Evolutionary conservation across 2,329 filamentous ascomycete species (phyloP).

Genomic region (Neoscytalidium dimidiatum): DNA sequence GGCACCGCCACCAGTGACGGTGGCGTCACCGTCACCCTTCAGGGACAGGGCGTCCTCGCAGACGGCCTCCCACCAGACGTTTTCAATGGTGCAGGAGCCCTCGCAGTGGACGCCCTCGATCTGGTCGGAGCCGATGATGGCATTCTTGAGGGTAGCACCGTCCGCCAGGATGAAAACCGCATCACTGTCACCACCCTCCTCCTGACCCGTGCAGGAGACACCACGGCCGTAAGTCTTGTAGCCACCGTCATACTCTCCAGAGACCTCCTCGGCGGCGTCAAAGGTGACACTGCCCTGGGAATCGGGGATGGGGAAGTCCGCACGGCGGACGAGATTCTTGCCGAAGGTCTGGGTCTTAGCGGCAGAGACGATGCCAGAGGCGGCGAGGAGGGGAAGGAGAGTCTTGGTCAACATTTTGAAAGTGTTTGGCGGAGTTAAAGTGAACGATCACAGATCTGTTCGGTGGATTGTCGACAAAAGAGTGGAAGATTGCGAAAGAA

Average conservation of each 20-base stretch:
- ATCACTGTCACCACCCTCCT: conserved; percentile 47
- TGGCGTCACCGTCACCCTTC: conserved; percentile 39
- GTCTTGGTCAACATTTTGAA: conserved; percentile 18
- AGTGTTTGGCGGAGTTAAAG: neutral
- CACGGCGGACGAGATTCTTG: conserved; percentile 19
- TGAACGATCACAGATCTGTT: conserved; percentile 21
- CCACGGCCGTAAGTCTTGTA: conserved; percentile 20
- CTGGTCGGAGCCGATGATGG: conserved; percentile 56
- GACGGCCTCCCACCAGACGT: conserved; percentile 48
- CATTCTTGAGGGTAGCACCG: conserved; percentile 56
- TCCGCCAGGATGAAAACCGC: conserved; percentile 56
- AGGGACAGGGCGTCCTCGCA: conserved; percentile 44
- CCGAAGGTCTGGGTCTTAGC: conserved; percentile 1
- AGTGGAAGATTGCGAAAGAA: conserved; percentile 15
- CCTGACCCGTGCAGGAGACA: conserved; percentile 35
- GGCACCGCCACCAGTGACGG: conserved; percentile 45
- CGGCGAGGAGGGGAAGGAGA: conserved; percentile 15
- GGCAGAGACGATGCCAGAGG: conserved; percentile 13
- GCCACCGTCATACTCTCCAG: conserved; percentile 17
- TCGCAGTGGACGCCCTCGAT: conserved; percentile 56
- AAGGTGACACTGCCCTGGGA: conserved; percentile 17
- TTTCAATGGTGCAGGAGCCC: conserved; percentile 50
- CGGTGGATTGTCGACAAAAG: neutral
- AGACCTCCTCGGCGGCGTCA: conserved; percentile 18
- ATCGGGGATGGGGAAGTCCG: conserved; percentile 21